phyloP scores from a whole-genome alignment of 129 eudicot genomes.

The Helichrysum umbraculigerum region DNA sequence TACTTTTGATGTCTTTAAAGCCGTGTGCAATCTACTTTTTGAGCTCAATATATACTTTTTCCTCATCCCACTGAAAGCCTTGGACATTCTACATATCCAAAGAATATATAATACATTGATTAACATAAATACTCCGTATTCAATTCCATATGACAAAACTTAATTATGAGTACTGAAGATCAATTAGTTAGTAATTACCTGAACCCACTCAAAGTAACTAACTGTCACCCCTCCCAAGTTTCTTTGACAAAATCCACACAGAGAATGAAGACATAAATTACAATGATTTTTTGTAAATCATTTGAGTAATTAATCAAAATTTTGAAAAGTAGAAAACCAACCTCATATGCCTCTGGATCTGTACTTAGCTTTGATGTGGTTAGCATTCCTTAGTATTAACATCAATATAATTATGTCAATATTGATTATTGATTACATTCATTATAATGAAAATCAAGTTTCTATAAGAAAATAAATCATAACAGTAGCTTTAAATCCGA shows the following conservation, averaged over 20 bases:
- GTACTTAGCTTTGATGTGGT: conserved; percentile 82
- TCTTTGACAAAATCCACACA: conserved; percentile 67
- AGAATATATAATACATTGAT: no score
- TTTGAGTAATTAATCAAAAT: not conserved
- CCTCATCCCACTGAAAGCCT: conserved; percentile 98
- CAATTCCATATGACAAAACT: not conserved
- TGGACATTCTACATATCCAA: conserved; percentile 68
- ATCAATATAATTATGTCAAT: no score
- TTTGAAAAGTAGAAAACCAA: conserved; percentile 46
- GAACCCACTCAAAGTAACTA: conserved; percentile 99
- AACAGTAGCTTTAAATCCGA: no score
- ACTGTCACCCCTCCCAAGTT: conserved; percentile 96
- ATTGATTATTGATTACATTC: no score
- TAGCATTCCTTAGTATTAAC: conserved; percentile 63
- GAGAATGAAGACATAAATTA: not conserved
- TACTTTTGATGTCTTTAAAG: conserved; percentile 72
- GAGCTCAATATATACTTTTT: conserved; percentile 72
- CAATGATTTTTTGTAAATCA: not conserved
- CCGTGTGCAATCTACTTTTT: conserved; percentile 81
- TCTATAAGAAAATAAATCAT: no score
- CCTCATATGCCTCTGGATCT: conserved; percentile 98
- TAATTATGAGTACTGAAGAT: not conserved
- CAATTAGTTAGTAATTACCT: conserved; percentile 44
- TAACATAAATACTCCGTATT: not conserved
- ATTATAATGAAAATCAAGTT: no score